Base-by-base conservation (phyloP, 768 basidiomycete species). In the Xerocomellus chrysenteron region DNA sequence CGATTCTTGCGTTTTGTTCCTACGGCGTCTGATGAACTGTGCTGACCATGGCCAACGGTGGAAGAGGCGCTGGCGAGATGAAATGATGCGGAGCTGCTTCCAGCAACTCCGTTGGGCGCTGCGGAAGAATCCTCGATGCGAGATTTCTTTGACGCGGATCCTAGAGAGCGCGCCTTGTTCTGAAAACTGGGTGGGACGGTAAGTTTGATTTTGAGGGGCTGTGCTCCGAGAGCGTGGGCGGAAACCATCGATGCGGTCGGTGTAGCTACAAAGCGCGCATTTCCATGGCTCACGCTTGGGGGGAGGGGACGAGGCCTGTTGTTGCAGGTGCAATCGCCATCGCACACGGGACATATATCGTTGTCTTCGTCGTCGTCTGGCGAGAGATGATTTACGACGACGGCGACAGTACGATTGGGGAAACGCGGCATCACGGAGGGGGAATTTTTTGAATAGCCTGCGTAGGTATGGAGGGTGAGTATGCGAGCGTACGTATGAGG, bases 321-420 rank as follows among this genome's bases (percentile, higher is more conserved):
- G 71, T 72, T 57, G 79, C 90, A 92, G 32, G 88, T 92, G 78
- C 90, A 93, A 68, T 90, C 86, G 68, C 88, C 86, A 79, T 92
- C 91, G 88, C 90, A 93, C 61, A 92, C 89, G 9, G 90, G 90
- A 73, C 90, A 93, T 54, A 92, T 90, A 71, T 91, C 87, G 82
- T 83, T 82, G 80, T 90, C 88, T 68, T 92, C 90, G 73, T 88
- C 86, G 76, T 85, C 83, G 74, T 80, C 77, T 57, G 50, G 66
- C 50, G 67, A 62, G 62, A 64, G 59, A 62, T 40, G 65, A 64
- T 65, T 75, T 73, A 65, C 73, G 71, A 65, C 69, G 74, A 68
- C 75, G 77, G 71, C 82, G 77, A 80, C 75, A 78, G 84, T 86
- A 85, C 83, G 76, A 77, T 82, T 74, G 78, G 82, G 80, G 83